Evolutionary conservation across 176 grass and related monocot species (phyloP).

Genomic region (Dendrocalamus sinicus): DNA sequence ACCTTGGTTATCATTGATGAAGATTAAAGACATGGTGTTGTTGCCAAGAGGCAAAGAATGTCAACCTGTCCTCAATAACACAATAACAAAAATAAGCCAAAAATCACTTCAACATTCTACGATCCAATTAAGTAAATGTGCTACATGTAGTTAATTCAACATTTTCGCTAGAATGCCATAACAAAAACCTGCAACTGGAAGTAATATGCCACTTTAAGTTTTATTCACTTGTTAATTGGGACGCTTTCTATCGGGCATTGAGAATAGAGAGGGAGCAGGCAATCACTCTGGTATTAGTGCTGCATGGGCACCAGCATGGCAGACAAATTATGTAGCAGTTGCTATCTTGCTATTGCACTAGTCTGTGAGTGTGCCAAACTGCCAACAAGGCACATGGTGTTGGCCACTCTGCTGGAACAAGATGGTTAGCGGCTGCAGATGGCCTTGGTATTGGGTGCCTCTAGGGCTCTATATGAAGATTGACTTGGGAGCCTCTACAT

Average conservation of each 20-base stretch:
- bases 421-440: background rate
- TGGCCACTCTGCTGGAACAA: conserved; percentile 17
- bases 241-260: background rate
- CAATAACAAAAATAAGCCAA: too few species aligned
- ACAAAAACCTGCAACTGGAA: background rate
- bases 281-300: conserved; percentile 6
- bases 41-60: too few species aligned
- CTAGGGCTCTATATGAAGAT: background rate
- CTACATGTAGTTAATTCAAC: background rate
- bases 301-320: conserved; percentile 15
- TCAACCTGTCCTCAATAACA: too few species aligned
- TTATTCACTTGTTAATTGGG: background rate
- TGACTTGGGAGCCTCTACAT: background rate
- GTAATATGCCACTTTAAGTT: background rate
- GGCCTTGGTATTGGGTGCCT: background rate
- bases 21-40: too few species aligned
- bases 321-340: background rate
- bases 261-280: background rate
- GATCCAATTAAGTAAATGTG: too few species aligned
- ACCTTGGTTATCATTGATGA: too few species aligned
- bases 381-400: conserved; percentile 19
- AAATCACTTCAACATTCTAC: too few species aligned
- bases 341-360: background rate
- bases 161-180: background rate
- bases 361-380: background rate